A percentile compares a stretch with the other conserved stretches of the same genome.
phyloP scores from a whole-genome alignment of 192 early-diverging fungal species.

The Geranomyces michiganensis region DNA sequence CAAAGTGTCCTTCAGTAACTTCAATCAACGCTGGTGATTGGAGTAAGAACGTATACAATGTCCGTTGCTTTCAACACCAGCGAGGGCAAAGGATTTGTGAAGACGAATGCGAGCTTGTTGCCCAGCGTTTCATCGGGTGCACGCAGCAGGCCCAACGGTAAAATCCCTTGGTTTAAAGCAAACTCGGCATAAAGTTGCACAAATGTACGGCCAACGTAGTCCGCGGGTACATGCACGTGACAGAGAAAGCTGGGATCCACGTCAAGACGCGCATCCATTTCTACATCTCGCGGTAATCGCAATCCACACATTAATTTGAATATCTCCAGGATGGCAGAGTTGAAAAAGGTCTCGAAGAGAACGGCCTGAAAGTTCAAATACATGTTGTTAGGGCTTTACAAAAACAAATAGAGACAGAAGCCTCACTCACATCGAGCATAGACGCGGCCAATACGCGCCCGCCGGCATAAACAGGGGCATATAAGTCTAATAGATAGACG shows the following conservation, averaged over 20 bases:
- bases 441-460: conserved; percentile 62
- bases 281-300: conserved; percentile 14
- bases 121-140: conserved; percentile 27
- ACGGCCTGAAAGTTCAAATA: conserved; percentile 26
- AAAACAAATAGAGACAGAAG: no score
- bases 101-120: conserved; percentile 69
- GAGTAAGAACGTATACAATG: conserved; percentile 59
- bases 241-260: conserved; percentile 41
- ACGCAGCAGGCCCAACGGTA: conserved; percentile 58
- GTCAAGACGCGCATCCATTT: conserved; percentile 23
- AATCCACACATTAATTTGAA: conserved; percentile 68
- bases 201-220: conserved; percentile 54
- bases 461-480: conserved; percentile 65
- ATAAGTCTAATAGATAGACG: conserved; percentile 28
- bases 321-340: conserved; percentile 59
- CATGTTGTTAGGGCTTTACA: no score
- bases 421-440: conserved; percentile 47
- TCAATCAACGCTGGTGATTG: background rate
- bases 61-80: conserved; percentile 58
- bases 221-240: conserved; percentile 47
- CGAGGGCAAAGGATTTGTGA: conserved; percentile 66
- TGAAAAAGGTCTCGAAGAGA: conserved; percentile 57
- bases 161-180: conserved; percentile 51
- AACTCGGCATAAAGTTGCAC: conserved; percentile 54
- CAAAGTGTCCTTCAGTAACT: no score